Conservation (phyloP, 2,329 filamentous ascomycete genomes). For the Elsinoe arachidis region DNA sequence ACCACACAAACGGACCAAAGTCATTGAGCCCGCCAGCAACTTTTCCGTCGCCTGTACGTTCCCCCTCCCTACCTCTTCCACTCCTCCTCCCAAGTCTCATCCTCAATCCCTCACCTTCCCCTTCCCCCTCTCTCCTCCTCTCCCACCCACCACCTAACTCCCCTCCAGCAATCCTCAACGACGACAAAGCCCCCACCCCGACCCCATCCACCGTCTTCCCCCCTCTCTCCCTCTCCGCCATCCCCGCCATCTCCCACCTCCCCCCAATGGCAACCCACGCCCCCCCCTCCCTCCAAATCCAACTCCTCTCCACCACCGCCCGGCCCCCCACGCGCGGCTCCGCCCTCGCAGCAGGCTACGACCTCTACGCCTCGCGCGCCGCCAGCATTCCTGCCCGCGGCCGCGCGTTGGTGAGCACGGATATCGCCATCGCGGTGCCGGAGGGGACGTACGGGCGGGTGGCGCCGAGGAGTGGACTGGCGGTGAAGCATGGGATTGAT, state of each 20-base stretch:
- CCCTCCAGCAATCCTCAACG: conserved; percentile 29
- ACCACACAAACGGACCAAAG: conserved; percentile 72
- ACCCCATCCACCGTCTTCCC: conserved; percentile 21
- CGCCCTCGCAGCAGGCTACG: conserved; percentile 85
- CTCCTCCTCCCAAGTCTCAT: conserved; percentile 1
- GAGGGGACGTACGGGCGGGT: conserved; percentile 86
- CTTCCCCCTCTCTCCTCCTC: not conserved
- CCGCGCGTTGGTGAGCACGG: conserved; percentile 81
- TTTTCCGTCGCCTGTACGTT: conserved; percentile 29
- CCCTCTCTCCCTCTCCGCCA: conserved; percentile 18
- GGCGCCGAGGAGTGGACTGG: conserved; percentile 83
- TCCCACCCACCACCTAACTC: conserved; percentile 9
- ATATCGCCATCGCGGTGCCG: conserved; percentile 83
- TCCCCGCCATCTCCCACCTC: conserved; percentile 19
- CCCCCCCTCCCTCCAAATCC: conserved; percentile 65
- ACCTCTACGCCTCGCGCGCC: conserved; percentile 69
- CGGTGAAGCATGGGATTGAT: conserved; percentile 91
- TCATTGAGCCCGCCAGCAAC: conserved; percentile 37
- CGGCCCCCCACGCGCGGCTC: conserved; percentile 79
- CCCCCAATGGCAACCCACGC: conserved; percentile 27
- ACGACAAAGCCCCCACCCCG: conserved; percentile 25
- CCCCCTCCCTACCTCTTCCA: not conserved
- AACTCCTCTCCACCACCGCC: conserved; percentile 76
- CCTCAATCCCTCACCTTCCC: conserved; percentile 16
- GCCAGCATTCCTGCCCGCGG: conserved; percentile 71